These are phyloP conservation scores for Diplogelasinospora grovesii DNA, from an alignment of 495 filamentous ascomycete species.

Conservation along the genomic window DNA sequence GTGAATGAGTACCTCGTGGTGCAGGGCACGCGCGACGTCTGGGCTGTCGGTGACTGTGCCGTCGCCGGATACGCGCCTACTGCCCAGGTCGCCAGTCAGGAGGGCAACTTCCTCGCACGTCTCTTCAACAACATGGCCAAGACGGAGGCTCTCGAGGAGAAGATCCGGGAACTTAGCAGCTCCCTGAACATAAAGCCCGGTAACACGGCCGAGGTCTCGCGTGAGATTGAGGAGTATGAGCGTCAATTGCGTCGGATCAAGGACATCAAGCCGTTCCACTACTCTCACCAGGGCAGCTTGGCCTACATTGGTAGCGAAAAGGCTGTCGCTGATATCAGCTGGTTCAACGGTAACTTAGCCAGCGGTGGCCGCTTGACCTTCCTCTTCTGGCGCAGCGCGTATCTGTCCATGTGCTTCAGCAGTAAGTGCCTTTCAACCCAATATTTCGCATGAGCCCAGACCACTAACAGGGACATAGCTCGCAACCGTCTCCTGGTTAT, in stretches of 20 bases:
- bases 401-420: constrained; percentile 99
- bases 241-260: constrained; percentile 81
- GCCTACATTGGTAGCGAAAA: constrained; percentile 98
- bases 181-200: constrained; percentile 44
- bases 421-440: constrained; percentile 55
- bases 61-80: constrained; percentile 96
- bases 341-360: constrained; percentile 93
- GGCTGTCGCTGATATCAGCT: constrained; percentile 95
- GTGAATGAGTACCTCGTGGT: constrained; percentile 99
- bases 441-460: background rate
- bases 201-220: constrained; percentile 57
- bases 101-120: constrained; percentile 89
- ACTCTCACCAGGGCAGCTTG: constrained; percentile 91
- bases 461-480: constrained; percentile 38
- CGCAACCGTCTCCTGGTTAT: constrained; percentile 90
- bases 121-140: constrained; percentile 98
- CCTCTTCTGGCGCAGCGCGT: constrained; percentile 95
- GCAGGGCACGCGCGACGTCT: constrained; percentile 92
- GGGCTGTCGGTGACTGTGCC: constrained; percentile 77
- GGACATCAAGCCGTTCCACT: constrained; percentile 94
- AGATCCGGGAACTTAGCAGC: constrained; percentile 56
- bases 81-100: constrained; percentile 92
- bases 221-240: constrained; percentile 77
- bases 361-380: constrained; percentile 75
- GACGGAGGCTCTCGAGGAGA: constrained; percentile 69